Percentiles rank a stretch among this genome's conserved stretches.
Evolutionary conservation across 352 stramenopile species (phyloP).

Genomic region (Sclerospora graminicola): DNA sequence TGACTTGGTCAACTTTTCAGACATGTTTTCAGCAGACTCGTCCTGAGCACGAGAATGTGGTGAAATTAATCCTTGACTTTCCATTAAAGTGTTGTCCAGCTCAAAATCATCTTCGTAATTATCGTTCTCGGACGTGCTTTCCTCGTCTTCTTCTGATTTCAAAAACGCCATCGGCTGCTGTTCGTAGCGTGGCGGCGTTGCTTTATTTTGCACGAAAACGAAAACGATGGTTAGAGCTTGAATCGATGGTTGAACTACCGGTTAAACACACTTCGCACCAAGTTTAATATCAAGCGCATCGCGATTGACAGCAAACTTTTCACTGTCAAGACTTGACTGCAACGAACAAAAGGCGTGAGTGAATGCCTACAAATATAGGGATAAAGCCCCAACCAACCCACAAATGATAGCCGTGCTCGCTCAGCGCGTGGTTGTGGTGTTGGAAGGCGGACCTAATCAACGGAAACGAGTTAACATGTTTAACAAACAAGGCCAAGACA

Average conservation of each 20-base stretch:
- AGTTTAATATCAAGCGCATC: constrained; percentile 40
- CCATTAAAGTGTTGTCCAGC: constrained; percentile 38
- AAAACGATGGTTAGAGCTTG: neutral
- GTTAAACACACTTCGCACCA: constrained; percentile 12
- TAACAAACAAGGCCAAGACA: too few relatives aligned
- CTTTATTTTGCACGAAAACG: neutral
- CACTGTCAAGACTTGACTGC: constrained; percentile 62
- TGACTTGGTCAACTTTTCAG: too few relatives aligned
- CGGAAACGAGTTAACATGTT: too few relatives aligned
- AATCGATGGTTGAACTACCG: neutral
- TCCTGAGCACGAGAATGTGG: neutral
- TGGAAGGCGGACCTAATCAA: too few relatives aligned
- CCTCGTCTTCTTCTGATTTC: constrained; percentile 12
- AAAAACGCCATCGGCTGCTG: constrained; percentile 15
- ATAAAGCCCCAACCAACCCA: constrained; percentile 10
- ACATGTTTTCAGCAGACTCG: too few relatives aligned
- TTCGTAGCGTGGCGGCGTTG: constrained; percentile 31
- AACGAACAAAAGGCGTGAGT: neutral
- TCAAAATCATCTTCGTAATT: constrained; percentile 55
- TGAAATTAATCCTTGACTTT: neutral
- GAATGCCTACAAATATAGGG: neutral
- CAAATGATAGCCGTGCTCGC: constrained; percentile 21
- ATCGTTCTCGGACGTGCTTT: constrained; percentile 18
- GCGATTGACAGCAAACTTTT: constrained; percentile 62
- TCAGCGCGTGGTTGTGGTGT: too few relatives aligned